Conservation (phyloP, 768 basidiomycete species). For the Royoungia palumana region DNA sequence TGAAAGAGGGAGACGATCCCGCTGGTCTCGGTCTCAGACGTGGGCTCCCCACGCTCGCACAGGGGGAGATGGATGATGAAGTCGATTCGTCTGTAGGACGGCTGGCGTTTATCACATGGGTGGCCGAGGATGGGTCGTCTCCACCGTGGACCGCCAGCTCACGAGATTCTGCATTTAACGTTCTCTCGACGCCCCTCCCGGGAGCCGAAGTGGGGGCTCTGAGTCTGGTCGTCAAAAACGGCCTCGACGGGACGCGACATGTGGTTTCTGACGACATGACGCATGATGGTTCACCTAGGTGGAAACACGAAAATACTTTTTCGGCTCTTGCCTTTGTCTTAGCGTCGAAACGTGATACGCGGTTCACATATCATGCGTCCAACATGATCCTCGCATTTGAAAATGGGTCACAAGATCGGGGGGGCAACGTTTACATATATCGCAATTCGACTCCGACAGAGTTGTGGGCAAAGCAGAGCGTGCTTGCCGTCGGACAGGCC, state of each 20-base stretch:
- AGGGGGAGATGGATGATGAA: conserved; percentile 91
- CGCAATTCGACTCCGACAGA: conserved; percentile 50
- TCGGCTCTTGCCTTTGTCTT: conserved; percentile 91
- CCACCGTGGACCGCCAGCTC: conserved; percentile 41
- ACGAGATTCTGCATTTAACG: conserved; percentile 38
- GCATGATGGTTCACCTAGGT: conserved; percentile 34
- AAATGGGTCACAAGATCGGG: conserved; percentile 59
- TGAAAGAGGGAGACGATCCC: conserved; percentile 55
- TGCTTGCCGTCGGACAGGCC: conserved; percentile 72
- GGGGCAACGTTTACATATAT: conserved; percentile 87
- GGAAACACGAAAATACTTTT: conserved; percentile 81
- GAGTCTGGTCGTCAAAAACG: conserved; percentile 60
- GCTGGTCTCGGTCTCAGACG: conserved; percentile 62
- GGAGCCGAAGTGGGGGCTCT: conserved; percentile 38
- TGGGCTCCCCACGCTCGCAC: conserved; percentile 74
- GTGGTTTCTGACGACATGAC: conserved; percentile 35
- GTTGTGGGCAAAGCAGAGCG: conserved; percentile 73
- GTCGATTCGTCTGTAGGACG: conserved; percentile 75
- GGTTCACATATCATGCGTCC: conserved; percentile 74
- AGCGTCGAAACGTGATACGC: conserved; percentile 86
- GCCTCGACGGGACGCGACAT: conserved; percentile 71
- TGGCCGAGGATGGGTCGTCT: conserved; percentile 47
- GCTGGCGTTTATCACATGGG: conserved; percentile 62
- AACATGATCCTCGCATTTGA: conserved; percentile 79
- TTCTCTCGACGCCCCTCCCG: conserved; percentile 74